Percentiles rank a stretch among this genome's conserved stretches.
These are phyloP conservation scores for Aeschynomene evenia DNA, from an alignment of 306 rosid genomes.

Conservation along the genomic window DNA sequence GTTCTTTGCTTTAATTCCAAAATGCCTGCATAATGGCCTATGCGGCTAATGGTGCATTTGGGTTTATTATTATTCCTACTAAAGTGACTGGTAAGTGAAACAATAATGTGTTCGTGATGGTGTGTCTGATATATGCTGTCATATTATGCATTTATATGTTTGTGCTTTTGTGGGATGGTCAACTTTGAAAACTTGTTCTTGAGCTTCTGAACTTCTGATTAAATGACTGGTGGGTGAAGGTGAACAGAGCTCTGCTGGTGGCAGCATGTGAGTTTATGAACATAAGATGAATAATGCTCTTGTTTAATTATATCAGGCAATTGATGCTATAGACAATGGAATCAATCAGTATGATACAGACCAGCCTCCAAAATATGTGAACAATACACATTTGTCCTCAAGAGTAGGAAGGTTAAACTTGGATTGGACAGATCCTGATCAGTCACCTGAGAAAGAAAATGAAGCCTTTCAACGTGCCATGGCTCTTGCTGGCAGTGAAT, in stretches of 20 bases:
- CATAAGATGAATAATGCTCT: conserved; percentile 1
- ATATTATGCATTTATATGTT: background rate
- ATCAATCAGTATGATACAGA: conserved; percentile 85
- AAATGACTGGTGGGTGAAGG: too few species aligned
- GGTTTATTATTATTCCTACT: conserved; percentile 2
- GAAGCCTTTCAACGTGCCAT: conserved; percentile 85
- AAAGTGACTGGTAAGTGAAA: background rate
- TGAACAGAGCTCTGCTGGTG: background rate
- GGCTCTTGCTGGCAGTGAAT: conserved; percentile 86
- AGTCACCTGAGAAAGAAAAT: conserved; percentile 83
- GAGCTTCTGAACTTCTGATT: background rate
- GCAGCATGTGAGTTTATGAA: background rate
- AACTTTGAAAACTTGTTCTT: conserved; percentile 11
- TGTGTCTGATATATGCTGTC: background rate
- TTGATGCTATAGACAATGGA: conserved; percentile 96
- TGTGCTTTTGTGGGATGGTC: conserved; percentile 16
- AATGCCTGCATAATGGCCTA: background rate
- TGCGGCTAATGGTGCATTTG: background rate
- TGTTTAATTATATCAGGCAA: conserved; percentile 60
- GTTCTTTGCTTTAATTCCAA: conserved; percentile 9
- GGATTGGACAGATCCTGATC: conserved; percentile 94
- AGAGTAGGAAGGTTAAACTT: conserved; percentile 86
- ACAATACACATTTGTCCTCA: conserved; percentile 90
- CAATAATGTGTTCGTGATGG: background rate
- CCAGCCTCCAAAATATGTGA: conserved; percentile 89